Evolutionary conservation across 352 stramenopile genomes (phyloP).

Genomic region (Elongisporangium senticosum): DNA sequence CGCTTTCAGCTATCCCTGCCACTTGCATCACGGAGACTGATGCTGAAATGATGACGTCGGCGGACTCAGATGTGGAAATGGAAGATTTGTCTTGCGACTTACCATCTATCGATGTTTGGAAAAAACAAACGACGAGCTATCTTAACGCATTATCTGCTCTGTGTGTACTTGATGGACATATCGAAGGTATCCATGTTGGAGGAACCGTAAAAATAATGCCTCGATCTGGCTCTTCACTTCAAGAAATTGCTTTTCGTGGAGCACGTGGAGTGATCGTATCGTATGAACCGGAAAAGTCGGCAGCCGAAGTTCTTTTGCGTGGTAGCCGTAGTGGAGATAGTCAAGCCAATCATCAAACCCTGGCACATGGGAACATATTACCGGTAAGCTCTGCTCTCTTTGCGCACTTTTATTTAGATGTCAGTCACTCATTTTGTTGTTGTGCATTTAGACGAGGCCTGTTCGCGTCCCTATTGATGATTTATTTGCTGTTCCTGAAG

Average conservation of each 20-base stretch:
- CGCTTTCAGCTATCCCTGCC: conserved; percentile 43
- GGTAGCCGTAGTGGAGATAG: conserved; percentile 33
- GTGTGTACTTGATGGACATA: conserved; percentile 79
- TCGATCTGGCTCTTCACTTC: conserved; percentile 51
- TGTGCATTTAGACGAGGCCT: conserved; percentile 44
- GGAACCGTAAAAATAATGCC: conserved; percentile 83
- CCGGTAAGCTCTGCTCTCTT: conserved; percentile 25
- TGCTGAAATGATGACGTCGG: conserved; percentile 7
- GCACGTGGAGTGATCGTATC: conserved; percentile 68
- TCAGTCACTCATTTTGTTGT: conserved; percentile 4
- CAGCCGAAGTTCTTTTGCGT: conserved; percentile 72
- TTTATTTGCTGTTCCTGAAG: conserved; percentile 65
- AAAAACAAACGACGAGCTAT: conserved; percentile 38
- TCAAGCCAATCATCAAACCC: conserved; percentile 22
- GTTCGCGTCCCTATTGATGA: conserved; percentile 83
- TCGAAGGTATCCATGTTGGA: conserved; percentile 75
- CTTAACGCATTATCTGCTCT: conserved; percentile 68
- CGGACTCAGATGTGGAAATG: conserved; percentile 80
- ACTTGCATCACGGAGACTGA: conserved; percentile 34
- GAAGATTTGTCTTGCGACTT: conserved; percentile 66
- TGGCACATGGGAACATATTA: conserved; percentile 22
- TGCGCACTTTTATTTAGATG: background rate
- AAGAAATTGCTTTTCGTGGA: conserved; percentile 74
- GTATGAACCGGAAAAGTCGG: conserved; percentile 78
- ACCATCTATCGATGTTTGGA: conserved; percentile 51